A percentile compares a stretch with the other conserved stretches of the same genome.
Evolutionary conservation across 805 yeast genomes (phyloP).

Genomic region (Yueomyces sinensis): DNA sequence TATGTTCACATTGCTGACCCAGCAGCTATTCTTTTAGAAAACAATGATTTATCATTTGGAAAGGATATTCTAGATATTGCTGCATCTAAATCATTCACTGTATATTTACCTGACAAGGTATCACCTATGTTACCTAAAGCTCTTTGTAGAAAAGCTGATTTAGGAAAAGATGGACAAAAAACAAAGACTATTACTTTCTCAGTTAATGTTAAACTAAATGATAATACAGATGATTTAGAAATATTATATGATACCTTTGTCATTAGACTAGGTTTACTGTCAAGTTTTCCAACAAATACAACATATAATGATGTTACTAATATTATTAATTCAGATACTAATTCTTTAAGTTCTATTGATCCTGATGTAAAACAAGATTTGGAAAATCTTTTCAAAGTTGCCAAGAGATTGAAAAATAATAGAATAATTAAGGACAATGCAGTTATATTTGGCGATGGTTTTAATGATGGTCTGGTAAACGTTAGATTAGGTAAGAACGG

Average conservation of each 20-base stretch:
- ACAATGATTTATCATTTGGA: slow-evolving; percentile 16
- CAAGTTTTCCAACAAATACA: slow-evolving; percentile 31
- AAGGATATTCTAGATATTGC: slow-evolving; percentile 32
- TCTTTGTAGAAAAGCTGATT: slow-evolving; percentile 37
- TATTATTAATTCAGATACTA: slow-evolving; percentile 25
- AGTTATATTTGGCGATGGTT: slow-evolving; percentile 27
- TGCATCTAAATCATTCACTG: slow-evolving; percentile 45
- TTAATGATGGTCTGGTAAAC: slow-evolving; percentile 16
- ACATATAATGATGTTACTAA: slow-evolving; percentile 55
- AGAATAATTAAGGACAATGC: slow-evolving; percentile 29
- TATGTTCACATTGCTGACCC: slow-evolving; percentile 85
- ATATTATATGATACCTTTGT: slow-evolving; percentile 16
- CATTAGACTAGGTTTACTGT: slow-evolving; percentile 30
- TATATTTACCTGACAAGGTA: slow-evolving; percentile 57
- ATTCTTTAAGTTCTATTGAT: slow-evolving; percentile 1
- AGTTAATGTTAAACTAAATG: slow-evolving; percentile 17
- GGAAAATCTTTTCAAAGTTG: slow-evolving; percentile 18
- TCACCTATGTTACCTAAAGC: slow-evolving; percentile 58
- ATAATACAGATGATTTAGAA: slow-evolving; percentile 15
- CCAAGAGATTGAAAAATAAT: slow-evolving; percentile 8
- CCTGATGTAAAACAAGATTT: slow-evolving; percentile 23
- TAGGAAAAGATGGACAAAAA: slow-evolving; percentile 29
- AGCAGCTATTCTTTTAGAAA: slow-evolving; percentile 38
- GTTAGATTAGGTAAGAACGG: slow-evolving; percentile 5
- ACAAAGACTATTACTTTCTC: slow-evolving; percentile 40